phyloP scores from a whole-genome alignment of 2,329 filamentous ascomycete species.

The Beauveria sp. region DNA sequence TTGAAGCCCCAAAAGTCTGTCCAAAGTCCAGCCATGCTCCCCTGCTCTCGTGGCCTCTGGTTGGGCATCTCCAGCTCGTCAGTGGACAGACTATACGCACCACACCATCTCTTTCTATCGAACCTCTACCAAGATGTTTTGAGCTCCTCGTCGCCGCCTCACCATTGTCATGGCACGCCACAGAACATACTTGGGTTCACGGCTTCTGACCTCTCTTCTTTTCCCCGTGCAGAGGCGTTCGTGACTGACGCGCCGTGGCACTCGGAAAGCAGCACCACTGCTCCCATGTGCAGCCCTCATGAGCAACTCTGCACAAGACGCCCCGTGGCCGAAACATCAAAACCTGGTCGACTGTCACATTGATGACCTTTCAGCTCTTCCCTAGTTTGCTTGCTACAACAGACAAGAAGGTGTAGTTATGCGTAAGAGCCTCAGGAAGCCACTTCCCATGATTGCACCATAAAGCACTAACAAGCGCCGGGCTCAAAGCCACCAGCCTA shows the following conservation, averaged over 20 bases:
- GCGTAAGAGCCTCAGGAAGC: constrained; percentile 1
- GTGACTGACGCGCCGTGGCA: constrained; percentile 3
- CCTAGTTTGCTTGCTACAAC: neutral
- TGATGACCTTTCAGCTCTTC: neutral
- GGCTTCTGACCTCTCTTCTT: neutral
- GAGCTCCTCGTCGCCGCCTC: neutral
- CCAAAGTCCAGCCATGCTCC: neutral
- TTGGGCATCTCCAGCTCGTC: constrained; percentile 5
- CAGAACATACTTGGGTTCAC: neutral
- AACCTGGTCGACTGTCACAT: neutral
- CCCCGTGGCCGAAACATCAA: neutral
- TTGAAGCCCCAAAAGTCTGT: neutral
- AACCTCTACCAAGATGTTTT: neutral
- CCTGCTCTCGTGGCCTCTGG: neutral
- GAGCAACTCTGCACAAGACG: neutral
- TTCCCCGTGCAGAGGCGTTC: neutral
- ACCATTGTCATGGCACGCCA: neutral
- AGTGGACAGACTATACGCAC: neutral
- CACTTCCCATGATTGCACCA: constrained; percentile 3
- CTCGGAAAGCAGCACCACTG: neutral
- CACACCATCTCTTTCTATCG: neutral
- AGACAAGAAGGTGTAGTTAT: neutral
- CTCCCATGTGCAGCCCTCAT: neutral
- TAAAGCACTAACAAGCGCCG: neutral
- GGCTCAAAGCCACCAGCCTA: constrained; percentile 6